A percentile compares a stretch with the other conserved stretches of the same genome.
These are phyloP conservation scores for Biancaea sappan DNA, from an alignment of 306 rosid genomes.

Conservation along the genomic window DNA sequence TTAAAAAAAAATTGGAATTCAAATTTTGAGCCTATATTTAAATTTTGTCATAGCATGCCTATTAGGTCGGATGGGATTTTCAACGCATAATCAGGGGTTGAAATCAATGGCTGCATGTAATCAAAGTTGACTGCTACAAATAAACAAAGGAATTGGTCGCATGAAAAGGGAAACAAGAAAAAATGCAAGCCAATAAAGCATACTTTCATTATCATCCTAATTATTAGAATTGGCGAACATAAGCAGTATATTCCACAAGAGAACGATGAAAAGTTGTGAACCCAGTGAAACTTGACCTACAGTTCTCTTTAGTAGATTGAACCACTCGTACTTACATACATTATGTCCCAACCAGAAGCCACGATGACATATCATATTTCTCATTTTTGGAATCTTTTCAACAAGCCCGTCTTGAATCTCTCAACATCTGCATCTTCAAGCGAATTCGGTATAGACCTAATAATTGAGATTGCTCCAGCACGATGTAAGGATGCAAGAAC, in stretches of 20 bases:
- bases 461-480: conserved; percentile 72
- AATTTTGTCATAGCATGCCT: too few species aligned
- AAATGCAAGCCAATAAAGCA: neutral
- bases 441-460: conserved; percentile 71
- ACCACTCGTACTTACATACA: too few species aligned
- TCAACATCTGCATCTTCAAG: conserved; percentile 58
- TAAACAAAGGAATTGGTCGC: neutral
- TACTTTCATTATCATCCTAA: neutral
- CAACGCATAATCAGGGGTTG: too few species aligned
- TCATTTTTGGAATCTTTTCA: conserved; percentile 82
- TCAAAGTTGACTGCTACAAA: neutral
- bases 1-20: too few species aligned
- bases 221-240: neutral
- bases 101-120: too few species aligned
- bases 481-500: conserved; percentile 69
- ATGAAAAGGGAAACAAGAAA: neutral
- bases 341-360: conserved; percentile 37
- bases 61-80: too few species aligned
- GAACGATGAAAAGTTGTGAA: neutral
- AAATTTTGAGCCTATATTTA: too few species aligned
- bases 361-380: conserved; percentile 57
- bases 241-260: neutral
- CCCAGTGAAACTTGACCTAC: neutral
- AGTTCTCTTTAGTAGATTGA: neutral
- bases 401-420: conserved; percentile 57